A percentile compares a stretch with the other conserved stretches of the same genome.
phyloP scores from a whole-genome alignment of 169 alveolate species.

The Plasmodium coatneyi region DNA sequence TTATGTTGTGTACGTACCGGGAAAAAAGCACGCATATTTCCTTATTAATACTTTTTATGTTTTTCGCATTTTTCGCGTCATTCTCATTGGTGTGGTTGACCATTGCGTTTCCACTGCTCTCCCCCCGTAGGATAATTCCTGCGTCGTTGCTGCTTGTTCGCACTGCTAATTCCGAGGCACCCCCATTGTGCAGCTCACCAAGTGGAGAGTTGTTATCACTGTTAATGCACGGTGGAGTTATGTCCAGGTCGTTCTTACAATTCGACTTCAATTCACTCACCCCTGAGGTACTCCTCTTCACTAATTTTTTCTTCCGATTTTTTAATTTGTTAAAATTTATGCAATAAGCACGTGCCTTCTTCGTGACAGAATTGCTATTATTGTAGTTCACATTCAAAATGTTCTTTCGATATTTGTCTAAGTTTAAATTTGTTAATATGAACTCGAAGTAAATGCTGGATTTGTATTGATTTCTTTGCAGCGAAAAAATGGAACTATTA shows the following conservation, averaged over 20 bases:
- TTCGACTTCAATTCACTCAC: neutral
- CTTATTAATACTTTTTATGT: conserved; percentile 40
- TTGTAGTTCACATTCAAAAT: conserved; percentile 61
- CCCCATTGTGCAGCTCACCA: neutral
- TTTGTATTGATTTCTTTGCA: conserved; percentile 54
- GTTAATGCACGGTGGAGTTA: no score
- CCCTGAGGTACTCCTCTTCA: conserved; percentile 3
- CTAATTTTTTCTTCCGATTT: conserved; percentile 5
- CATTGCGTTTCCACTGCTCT: neutral
- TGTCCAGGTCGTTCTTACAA: neutral
- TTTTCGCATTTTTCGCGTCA: neutral
- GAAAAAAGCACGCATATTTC: conserved; percentile 66
- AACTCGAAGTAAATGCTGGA: conserved; percentile 40
- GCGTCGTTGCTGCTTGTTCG: neutral
- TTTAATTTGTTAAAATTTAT: conserved; percentile 28
- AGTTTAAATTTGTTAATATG: conserved; percentile 47
- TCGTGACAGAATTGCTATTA: conserved; percentile 30
- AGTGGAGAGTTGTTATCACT: neutral
- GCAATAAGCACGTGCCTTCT: conserved; percentile 23
- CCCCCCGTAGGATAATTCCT: neutral
- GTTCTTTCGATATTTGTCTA: conserved; percentile 51
- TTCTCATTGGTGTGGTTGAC: neutral
- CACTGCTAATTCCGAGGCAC: neutral
- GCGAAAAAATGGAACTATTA: conserved; percentile 54
- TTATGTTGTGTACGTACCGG: conserved; percentile 55